phyloP scores from a whole-genome alignment of 768 basidiomycete species.

The Mrakia frigida region DNA sequence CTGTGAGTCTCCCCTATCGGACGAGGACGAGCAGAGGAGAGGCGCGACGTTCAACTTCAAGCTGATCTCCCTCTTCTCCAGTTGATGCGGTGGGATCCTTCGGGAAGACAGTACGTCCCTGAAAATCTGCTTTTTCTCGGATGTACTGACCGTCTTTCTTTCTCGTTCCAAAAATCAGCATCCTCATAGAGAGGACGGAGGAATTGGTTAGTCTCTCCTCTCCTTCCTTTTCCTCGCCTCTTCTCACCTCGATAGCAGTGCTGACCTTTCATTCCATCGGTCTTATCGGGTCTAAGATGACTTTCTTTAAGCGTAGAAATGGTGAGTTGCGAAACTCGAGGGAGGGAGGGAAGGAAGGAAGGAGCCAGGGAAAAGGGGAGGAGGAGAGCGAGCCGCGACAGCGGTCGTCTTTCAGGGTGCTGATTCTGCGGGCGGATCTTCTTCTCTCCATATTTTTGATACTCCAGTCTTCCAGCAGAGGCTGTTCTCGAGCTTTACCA shows the following conservation, averaged over 20 bases:
- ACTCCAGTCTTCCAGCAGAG: background rate
- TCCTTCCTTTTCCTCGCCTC: background rate
- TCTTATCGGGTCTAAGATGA: background rate
- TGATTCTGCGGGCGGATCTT: background rate
- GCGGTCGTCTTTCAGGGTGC: background rate
- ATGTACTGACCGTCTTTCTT: background rate
- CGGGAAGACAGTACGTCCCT: background rate
- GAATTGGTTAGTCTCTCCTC: background rate
- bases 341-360: background rate
- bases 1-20: background rate
- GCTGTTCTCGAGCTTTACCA: background rate
- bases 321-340: no score
- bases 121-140: background rate
- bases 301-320: background rate
- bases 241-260: background rate
- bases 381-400: background rate
- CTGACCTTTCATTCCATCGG: background rate
- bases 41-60: background rate
- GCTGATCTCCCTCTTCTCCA: background rate
- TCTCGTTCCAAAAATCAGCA: background rate
- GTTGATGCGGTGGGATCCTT: slow-evolving; percentile 1
- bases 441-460: background rate
- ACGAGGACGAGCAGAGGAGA: background rate
- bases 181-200: background rate
- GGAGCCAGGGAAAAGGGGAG: background rate